phyloP scores from a whole-genome alignment of 352 stramenopile species.

The Phytopythium oedochilum region DNA sequence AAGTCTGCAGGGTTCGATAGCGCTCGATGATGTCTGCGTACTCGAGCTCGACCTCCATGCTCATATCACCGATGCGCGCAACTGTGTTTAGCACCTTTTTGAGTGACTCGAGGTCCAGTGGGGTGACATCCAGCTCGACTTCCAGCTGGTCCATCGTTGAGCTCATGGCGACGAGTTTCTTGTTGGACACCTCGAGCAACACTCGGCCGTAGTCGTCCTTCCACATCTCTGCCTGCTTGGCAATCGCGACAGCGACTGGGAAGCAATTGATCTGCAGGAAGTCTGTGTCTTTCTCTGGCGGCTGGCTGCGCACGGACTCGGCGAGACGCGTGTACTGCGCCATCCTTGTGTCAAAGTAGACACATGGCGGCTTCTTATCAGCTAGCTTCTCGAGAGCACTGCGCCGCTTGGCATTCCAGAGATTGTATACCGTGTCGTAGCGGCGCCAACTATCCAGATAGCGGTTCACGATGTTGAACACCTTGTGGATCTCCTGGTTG shows the following conservation, averaged over 20 bases:
- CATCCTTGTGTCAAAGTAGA: conserved; percentile 95
- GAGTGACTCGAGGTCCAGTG: conserved; percentile 89
- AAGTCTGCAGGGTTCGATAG: conserved; percentile 85
- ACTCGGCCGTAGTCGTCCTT: conserved; percentile 93
- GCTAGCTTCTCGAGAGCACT: conserved; percentile 88
- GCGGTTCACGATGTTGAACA: conserved; percentile 93
- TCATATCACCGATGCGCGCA: conserved; percentile 76
- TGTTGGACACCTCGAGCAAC: conserved; percentile 83
- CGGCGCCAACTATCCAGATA: conserved; percentile 93
- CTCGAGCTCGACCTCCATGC: conserved; percentile 94
- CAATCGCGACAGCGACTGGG: conserved; percentile 84
- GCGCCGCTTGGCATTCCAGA: conserved; percentile 93
- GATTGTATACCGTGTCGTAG: conserved; percentile 93
- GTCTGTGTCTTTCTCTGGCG: conserved; percentile 91
- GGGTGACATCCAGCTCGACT: conserved; percentile 68
- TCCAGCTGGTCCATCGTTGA: conserved; percentile 79
- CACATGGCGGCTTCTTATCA: conserved; percentile 90
- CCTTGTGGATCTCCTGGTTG: conserved; percentile 93
- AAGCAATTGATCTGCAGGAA: conserved; percentile 94
- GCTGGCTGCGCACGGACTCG: conserved; percentile 85
- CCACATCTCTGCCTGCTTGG: conserved; percentile 92
- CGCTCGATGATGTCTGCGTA: conserved; percentile 92
- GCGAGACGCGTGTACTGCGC: conserved; percentile 86
- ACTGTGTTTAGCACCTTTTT: conserved; percentile 94
- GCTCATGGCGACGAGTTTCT: conserved; percentile 71